Base-by-base conservation (phyloP, 345 rosid genomes). In the Excoecaria agallocha region DNA sequence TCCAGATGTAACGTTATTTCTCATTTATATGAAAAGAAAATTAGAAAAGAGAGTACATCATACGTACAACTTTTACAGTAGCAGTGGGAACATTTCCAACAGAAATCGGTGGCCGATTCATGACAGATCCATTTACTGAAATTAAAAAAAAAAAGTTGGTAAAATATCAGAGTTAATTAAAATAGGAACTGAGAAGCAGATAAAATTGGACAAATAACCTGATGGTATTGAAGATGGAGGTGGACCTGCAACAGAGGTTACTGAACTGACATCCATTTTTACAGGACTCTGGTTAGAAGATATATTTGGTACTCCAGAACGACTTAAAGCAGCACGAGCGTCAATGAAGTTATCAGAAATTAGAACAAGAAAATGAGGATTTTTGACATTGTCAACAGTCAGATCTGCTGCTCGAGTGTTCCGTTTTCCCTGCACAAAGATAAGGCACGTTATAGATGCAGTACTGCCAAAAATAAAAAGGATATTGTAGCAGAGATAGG, bases 321-420 rank as follows among this genome's bases (percentile, higher is more conserved):
- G 85, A 83, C 93, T 90, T 76, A 95, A 86, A 83, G 97, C 91
- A 80, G 91, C 85, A 78, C 91, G 86, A 61, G 98, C 99, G 86
- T 92, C 98, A 87, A 89, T 82, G 83, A 95, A 95, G 73, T 83
- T 89, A 73, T 91, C 97, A 17, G 99, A 89, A 80, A 95, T 90
- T 52, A 95, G 84, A 77, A 90, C 86, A 83, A 95, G 98, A 84
- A 80, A 89, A 63, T 89, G 92, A 68, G 96, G 78, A 73, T 89
- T 93, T 85, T 88, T 90, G 63, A 73, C 77, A 55, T 80, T 82
- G 82, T 93, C 96, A 76, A 91, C 75, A 20, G 86, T 79, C 78
- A 93, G 88, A 84, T 95, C 99, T 30, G 77, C 85, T 68, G 84
- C 83, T 79, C 86, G 84, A 45, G 86, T 82, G 76, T 81, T 89